phyloP scores from a whole-genome alignment of 2,329 filamentous ascomycete genomes.

The Exserohilum rostratum region DNA sequence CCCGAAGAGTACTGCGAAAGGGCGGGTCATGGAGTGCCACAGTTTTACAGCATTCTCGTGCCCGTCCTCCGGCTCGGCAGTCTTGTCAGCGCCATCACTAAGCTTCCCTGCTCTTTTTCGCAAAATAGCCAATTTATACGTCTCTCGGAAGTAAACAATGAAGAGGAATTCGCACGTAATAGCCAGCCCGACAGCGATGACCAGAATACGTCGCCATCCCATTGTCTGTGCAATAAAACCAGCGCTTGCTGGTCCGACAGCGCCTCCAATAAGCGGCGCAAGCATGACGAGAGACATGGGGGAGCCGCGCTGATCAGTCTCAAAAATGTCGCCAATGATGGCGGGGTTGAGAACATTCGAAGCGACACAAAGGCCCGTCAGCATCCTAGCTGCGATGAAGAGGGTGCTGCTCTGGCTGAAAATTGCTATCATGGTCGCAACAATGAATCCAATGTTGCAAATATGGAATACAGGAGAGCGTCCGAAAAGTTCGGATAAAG shows the following conservation, averaged over 20 bases:
- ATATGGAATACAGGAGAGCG: constrained; percentile 42
- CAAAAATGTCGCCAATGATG: constrained; percentile 68
- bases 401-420: constrained; percentile 46
- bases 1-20: constrained; percentile 51
- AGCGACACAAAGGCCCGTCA: constrained; percentile 54
- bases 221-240: constrained; percentile 61
- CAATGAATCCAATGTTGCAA: constrained; percentile 55
- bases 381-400: constrained; percentile 52
- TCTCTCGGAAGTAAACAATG: constrained; percentile 62
- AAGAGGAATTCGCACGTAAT: constrained; percentile 58
- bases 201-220: constrained; percentile 63
- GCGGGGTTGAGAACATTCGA: constrained; percentile 66
- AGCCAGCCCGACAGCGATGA: constrained; percentile 58
- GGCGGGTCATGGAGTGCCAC: constrained; percentile 50
- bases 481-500: constrained; percentile 43
- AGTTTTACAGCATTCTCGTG: constrained; percentile 35
- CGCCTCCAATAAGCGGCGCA: constrained; percentile 64
- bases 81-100: constrained; percentile 17
- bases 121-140: constrained; percentile 65
- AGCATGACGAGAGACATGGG: constrained; percentile 65
- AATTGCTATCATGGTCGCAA: constrained; percentile 49
- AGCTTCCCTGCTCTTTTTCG: constrained; percentile 28
- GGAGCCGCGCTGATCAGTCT: constrained; percentile 61
- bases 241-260: constrained; percentile 62
- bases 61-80: constrained; percentile 13